A percentile compares a stretch with the other conserved stretches of the same genome.
Conservation (phyloP, 257 asterid genomes). For the Datura wrightii region DNA sequence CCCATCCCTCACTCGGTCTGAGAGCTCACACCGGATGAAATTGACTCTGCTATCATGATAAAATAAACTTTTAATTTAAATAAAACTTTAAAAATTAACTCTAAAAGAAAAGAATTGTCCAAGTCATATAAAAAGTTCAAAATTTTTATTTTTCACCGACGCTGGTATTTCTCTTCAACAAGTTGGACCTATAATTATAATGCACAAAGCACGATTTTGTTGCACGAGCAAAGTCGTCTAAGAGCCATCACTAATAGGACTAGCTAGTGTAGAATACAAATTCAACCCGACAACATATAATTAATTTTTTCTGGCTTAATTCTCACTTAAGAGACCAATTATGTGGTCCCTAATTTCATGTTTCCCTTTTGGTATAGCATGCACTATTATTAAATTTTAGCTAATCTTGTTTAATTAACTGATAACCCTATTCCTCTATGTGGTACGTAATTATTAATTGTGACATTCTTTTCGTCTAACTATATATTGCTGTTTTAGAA, state of each 20-base stretch:
- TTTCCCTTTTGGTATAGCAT: conserved; percentile 53
- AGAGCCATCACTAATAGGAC: neutral
- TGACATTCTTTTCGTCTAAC: conserved; percentile 41
- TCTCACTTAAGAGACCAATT: conserved; percentile 57
- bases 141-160: no score
- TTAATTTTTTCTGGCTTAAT: conserved; percentile 6
- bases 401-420: conserved; percentile 8
- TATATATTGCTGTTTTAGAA: conserved; percentile 37
- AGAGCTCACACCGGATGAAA: no score
- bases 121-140: no score
- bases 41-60: no score
- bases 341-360: conserved; percentile 76
- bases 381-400: neutral
- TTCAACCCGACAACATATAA: conserved; percentile 44
- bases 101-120: no score
- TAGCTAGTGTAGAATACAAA: conserved; percentile 13
- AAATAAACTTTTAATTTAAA: no score
- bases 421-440: conserved; percentile 21
- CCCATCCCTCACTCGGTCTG: no score
- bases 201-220: conserved; percentile 49
- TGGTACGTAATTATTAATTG: conserved; percentile 41
- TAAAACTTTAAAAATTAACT: no score
- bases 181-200: conserved; percentile 32
- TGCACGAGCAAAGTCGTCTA: conserved; percentile 37
- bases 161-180: neutral